Evolutionary conservation across 2,329 filamentous ascomycete genomes (phyloP).

Genomic region (Curvularia verruculosa): DNA sequence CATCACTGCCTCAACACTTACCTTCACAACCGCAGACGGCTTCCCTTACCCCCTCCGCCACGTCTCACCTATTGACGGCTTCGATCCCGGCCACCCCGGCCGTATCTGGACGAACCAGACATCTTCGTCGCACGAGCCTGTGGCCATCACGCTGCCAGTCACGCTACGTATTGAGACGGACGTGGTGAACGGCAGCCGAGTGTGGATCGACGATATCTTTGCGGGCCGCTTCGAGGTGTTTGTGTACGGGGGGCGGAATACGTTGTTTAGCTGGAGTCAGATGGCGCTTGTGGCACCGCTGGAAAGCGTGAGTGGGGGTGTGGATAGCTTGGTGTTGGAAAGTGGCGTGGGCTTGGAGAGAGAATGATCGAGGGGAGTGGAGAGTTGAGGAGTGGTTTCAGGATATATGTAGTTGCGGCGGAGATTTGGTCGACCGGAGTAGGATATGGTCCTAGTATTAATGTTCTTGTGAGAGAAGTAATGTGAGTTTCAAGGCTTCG

Average conservation of each 20-base stretch:
- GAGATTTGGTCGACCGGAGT: no score
- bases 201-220: slow-evolving; percentile 57
- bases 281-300: slow-evolving; percentile 63
- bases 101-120: slow-evolving; percentile 61
- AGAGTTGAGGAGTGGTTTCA: no score
- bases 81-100: slow-evolving; percentile 56
- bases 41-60: slow-evolving; percentile 58
- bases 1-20: slow-evolving; percentile 30
- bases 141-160: slow-evolving; percentile 45
- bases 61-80: slow-evolving; percentile 52
- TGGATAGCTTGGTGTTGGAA: slow-evolving; percentile 25
- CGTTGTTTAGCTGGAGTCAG: slow-evolving; percentile 61
- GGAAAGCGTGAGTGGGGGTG: slow-evolving; percentile 41
- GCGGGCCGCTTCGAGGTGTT: slow-evolving; percentile 61
- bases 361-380: no score
- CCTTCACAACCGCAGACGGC: slow-evolving; percentile 50
- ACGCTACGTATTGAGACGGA: slow-evolving; percentile 55
- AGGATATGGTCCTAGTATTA: no score
- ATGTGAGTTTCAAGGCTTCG: no score
- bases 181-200: slow-evolving; percentile 55
- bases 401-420: no score
- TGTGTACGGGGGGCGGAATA: slow-evolving; percentile 60
- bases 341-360: background rate
- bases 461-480: no score
- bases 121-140: slow-evolving; percentile 53